Evolutionary conservation across 257 asterid species (phyloP), one percentile per base, ranked within the genome.

Genomic region (Phtheirospermum japonicum): DNA sequence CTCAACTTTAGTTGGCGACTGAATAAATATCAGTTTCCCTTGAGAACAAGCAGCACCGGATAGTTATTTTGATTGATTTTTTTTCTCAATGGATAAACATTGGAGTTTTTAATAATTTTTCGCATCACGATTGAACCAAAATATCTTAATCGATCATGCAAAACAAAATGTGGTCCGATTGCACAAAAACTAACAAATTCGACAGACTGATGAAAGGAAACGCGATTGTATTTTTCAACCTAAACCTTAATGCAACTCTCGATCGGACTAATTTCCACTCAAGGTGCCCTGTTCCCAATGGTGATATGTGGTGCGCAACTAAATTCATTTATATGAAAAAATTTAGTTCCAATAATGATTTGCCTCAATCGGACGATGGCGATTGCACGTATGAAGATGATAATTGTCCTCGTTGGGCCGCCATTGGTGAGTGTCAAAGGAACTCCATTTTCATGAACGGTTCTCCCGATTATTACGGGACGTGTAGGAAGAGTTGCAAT

Each of bases 401-500:
- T 11, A 84, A 77, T 45, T 91, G 98, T 77, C 65, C 85, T 49
- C 70, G 61, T 16, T 91, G 98, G 98, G 98, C 95, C 31, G 83
- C 94, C 57, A 68, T 59, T 2, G 98, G 98, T 54, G 98, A 88
- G 89, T 91, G 98, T 51, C 53, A 79, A 52, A 79, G 78, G 70
- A 91, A 91, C 65, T 66, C 94, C 2, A 76, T 88, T 57, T 91
- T 82, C 78, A 88, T 91, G 98, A 61, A 81, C 53, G 98, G 96
- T 63, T 77, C 98, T 34, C 80, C 90, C 59, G 98, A 91, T 72
- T 88, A 91, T 66, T 82, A 80, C 13, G 96, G 98, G 18, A 72
- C 96, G 14, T 91, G 98, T 76, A 82, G 94, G 81, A 91, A 82
- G 87, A 91, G 98, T 53, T 91, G 98, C 75, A 81, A 78, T 32